Base-by-base conservation (phyloP, 2,329 filamentous ascomycete species). In the Pezicula rhizophila region DNA sequence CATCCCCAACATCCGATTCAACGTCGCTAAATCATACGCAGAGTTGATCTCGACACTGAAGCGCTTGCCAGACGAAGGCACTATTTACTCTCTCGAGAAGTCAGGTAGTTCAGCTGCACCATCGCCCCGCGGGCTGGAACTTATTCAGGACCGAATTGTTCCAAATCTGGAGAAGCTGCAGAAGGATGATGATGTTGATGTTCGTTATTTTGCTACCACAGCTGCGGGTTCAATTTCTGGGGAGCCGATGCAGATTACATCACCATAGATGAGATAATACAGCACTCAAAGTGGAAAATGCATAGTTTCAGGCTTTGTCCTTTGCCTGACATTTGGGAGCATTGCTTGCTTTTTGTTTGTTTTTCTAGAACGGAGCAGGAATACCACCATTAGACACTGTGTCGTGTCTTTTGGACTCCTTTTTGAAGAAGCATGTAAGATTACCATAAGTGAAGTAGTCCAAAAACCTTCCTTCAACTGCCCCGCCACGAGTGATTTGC, bases 1-100 rank as follows among this genome's bases (percentile, higher is more conserved):
- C 40, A 99, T 99, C 55, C 93, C 93, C 58, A 99, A 99, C 73
- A 99, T 99, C 66, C 89, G 93, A 45, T 99, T 99, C 80, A 99
- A 99, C 69, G 93, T 99, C 42, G 93, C 93, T 60, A 99, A 99
- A 76, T 97, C 93, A 42, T 99, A 97, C 66, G 82, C 84, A 18
- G 85, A 93, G 45, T 75, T 99, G 51, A 90, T 97, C 62, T 84
- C 87, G 59, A 90, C 91, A n/a, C 78, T 99, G 63, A 90, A 92
- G 70, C 87, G 89, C 60, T 78, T 99, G 48, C 92, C 93, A 2
- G 87, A 91, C 47, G 79, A 93, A 64, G 90, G 90, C 53, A 97
- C 92, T 12, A 77, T 97, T 54, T 82, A 86, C 65, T 83, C 89
- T 46, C 70, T 95, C 51, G 89, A 96, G 70, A 93, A 95, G 75